Conservation (phyloP, 2,329 filamentous ascomycete genomes). For the Colletotrichum ledebouriae region DNA sequence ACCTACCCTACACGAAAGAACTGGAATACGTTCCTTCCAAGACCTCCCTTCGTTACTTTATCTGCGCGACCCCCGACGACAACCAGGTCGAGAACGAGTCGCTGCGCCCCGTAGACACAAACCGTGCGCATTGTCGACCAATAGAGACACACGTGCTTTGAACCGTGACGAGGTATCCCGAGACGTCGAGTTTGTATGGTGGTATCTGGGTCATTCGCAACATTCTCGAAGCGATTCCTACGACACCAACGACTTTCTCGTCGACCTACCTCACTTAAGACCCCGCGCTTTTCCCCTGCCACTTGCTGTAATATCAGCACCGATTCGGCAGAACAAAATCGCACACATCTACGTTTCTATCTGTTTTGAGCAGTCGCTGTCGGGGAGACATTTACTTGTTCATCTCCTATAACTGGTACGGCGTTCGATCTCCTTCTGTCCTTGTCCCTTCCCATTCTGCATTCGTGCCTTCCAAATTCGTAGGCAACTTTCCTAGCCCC, state of each 20-base stretch:
- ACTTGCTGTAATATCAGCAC: conserved; percentile 8
- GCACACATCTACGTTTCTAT: conserved; percentile 23
- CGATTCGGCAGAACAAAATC: conserved; percentile 17
- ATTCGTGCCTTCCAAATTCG: background rate
- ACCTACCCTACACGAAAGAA: conserved; percentile 47
- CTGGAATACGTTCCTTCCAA: conserved; percentile 58
- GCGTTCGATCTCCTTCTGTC: conserved; percentile 15
- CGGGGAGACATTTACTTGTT: conserved; percentile 99
- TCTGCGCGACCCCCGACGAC: conserved; percentile 42
- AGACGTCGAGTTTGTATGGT: conserved; percentile 40
- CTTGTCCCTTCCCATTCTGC: conserved; percentile 35
- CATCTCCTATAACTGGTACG: conserved; percentile 86
- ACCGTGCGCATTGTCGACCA: conserved; percentile 37
- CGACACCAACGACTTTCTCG: conserved; percentile 35
- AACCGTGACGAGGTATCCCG: conserved; percentile 41
- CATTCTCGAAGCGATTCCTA: conserved; percentile 35
- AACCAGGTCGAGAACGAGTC: conserved; percentile 42
- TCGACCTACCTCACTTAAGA: conserved; percentile 37
- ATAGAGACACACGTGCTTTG: conserved; percentile 43
- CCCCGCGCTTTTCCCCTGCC: conserved; percentile 15
- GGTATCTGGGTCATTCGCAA: conserved; percentile 42
- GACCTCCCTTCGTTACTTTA: conserved; percentile 38
- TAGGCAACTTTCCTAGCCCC: background rate
- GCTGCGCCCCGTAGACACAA: conserved; percentile 44
- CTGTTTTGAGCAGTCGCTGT: conserved; percentile 55